phyloP scores from a whole-genome alignment of 2,329 filamentous ascomycete species.

The Septoria linicola region DNA sequence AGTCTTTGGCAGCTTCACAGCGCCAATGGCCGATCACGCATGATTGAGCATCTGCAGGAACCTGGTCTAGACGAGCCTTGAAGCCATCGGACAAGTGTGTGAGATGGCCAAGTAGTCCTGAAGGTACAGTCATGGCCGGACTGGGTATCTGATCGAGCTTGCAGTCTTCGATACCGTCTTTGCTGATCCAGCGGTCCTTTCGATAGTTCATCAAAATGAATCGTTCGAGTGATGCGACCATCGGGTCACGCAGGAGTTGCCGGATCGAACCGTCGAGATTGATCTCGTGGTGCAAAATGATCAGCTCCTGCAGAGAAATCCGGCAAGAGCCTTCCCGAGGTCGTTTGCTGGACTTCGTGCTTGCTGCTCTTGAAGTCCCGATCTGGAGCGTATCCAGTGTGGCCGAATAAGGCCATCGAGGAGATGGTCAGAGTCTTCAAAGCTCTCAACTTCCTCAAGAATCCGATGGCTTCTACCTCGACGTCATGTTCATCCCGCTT shows the following conservation, averaged over 20 bases:
- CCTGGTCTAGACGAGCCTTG: too few species aligned
- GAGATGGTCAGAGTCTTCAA: not conserved
- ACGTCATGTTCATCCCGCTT: too few species aligned
- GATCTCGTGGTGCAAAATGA: slow-evolving; percentile 6
- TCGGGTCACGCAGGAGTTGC: not conserved
- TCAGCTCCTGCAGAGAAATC: not conserved
- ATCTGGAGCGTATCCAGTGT: not conserved
- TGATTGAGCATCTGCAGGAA: too few species aligned
- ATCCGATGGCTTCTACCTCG: not conserved
- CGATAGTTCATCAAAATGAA: slow-evolving; percentile 8
- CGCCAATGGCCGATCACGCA: too few species aligned
- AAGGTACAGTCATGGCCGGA: too few species aligned
- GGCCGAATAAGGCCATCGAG: slow-evolving; percentile 1
- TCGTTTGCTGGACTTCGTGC: not conserved
- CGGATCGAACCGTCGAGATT: slow-evolving; percentile 4
- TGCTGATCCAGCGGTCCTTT: slow-evolving; percentile 2
- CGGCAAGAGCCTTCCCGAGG: slow-evolving; percentile 1
- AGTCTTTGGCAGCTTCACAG: too few species aligned
- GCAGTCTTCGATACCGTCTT: slow-evolving; percentile 5
- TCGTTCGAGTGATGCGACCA: not conserved
- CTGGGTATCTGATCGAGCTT: too few species aligned
- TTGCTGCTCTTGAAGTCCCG: not conserved
- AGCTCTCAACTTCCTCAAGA: not conserved
- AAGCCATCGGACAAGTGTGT: too few species aligned
- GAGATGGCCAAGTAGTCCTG: too few species aligned